Conservation (phyloP, 176 grass and related monocot species). For the Musa schizocarpa region DNA sequence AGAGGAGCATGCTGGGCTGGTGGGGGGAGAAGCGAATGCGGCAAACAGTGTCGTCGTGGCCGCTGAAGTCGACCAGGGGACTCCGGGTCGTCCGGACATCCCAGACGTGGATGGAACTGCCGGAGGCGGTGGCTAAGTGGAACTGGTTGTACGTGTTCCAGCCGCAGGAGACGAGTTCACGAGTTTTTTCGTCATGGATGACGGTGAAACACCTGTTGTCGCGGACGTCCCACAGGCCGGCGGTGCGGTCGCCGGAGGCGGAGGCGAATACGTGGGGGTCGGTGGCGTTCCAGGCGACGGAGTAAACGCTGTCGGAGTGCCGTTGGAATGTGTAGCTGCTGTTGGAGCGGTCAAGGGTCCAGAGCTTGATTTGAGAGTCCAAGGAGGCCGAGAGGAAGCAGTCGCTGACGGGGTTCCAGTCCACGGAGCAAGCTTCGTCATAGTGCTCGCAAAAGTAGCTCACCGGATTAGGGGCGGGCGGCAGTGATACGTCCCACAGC, state of each 20-base stretch:
- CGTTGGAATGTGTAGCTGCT: slow-evolving; percentile 63
- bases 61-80: slow-evolving; percentile 41
- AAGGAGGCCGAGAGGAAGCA: slow-evolving; percentile 58
- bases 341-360: slow-evolving; percentile 51
- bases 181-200: slow-evolving; percentile 43
- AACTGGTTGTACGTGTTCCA: slow-evolving; percentile 80
- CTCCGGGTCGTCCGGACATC: slow-evolving; percentile 49
- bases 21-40: slow-evolving; percentile 70
- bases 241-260: slow-evolving; percentile 53
- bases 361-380: slow-evolving; percentile 73
- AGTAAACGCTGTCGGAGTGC: slow-evolving; percentile 71
- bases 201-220: slow-evolving; percentile 46
- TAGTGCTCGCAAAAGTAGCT: slow-evolving; percentile 62
- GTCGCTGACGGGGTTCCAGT: slow-evolving; percentile 80
- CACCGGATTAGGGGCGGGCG: slow-evolving; percentile 43
- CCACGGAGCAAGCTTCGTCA: slow-evolving; percentile 43
- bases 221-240: slow-evolving; percentile 69
- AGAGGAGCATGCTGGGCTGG: slow-evolving; percentile 51
- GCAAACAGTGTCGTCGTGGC: slow-evolving; percentile 58
- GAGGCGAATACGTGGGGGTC: slow-evolving; percentile 70
- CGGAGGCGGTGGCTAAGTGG: slow-evolving; percentile 62
- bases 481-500: slow-evolving; percentile 51
- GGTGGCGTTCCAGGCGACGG: slow-evolving; percentile 50
- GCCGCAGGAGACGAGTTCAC: slow-evolving; percentile 65
- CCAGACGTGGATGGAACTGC: slow-evolving; percentile 77